Base-by-base conservation (phyloP, 192 early-diverging fungal genomes). In the Thoreauomyces humboldtii region DNA sequence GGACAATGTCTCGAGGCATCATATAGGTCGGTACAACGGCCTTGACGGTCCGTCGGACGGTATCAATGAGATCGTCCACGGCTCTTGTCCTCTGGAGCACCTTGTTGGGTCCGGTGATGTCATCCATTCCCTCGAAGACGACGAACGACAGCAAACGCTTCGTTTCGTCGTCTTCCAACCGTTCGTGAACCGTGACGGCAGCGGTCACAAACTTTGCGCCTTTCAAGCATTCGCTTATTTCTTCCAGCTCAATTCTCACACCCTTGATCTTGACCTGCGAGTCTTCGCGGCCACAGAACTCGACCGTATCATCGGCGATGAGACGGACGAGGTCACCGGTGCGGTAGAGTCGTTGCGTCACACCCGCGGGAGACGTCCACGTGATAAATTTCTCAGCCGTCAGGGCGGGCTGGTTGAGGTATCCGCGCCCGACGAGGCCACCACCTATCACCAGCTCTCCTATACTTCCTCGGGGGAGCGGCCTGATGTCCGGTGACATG, bases 211-310 rank as follows among this genome's bases (percentile, higher is more conserved):
- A 12, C 9, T 12, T 9, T 12, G 38, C 38, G n/a, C n/a, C 38
- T 22, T 24, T 2, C 14, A 24, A 29, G 19, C 17, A 45, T 17
- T 36, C 25, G 3, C 36, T 43, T 14, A 78, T 59, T 53, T 81
- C 79, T 22, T 53, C 58, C 14, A 81, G 34, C 54, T 81, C 79
- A n/a, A 81, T 70, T 29, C 79, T 61, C 29, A 63, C 55, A 1
- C 79, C 78, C 36, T 80, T 71, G 21, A 81, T 70, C 64, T 87
- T 87, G 48, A 83, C 79, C 59, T 79, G 76, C 21, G 68, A 32
- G 43, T 83, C 70, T 9, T 11, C 50, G 7, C 70, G 70, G 17
- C 70, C 70, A n/a, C 59, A 32, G 32, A 69, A 61, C 28, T 72
- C 69, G 7, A 72, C 27, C 0, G 56, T 25, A 1, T 52, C 70